phyloP scores from a whole-genome alignment of 352 stramenopile species.

The Globisporangium irregulare region DNA sequence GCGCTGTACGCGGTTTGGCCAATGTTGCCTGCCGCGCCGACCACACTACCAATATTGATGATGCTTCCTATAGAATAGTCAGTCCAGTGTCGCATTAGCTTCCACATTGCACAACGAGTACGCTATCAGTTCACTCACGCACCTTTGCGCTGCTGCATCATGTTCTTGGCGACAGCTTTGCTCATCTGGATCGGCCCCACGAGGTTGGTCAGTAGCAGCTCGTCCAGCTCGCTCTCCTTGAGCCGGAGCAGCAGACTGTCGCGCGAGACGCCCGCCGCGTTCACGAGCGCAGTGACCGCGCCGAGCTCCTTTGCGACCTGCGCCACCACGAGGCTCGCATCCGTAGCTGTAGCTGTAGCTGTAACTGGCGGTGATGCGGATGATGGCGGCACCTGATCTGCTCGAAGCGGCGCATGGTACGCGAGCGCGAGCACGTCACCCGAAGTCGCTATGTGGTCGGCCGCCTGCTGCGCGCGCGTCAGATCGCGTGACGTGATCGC shows the following conservation, averaged over 20 bases:
- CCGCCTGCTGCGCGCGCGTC: slow-evolving; percentile 47
- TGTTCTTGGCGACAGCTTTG: slow-evolving; percentile 71
- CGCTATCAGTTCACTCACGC: not conserved
- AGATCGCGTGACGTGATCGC: slow-evolving; percentile 70
- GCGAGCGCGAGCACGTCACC: slow-evolving; percentile 45
- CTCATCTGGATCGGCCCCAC: slow-evolving; percentile 68
- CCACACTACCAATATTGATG: slow-evolving; percentile 84
- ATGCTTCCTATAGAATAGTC: slow-evolving; percentile 41
- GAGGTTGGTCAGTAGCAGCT: slow-evolving; percentile 74
- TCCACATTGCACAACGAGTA: not conserved
- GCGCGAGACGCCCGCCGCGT: slow-evolving; percentile 64
- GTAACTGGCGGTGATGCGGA: not conserved
- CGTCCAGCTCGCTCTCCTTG: slow-evolving; percentile 53
- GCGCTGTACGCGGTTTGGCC: slow-evolving; percentile 82
- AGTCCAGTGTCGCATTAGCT: not conserved
- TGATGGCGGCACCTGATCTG: not conserved
- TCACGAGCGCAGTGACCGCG: slow-evolving; percentile 59
- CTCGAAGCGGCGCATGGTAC: slow-evolving; percentile 48
- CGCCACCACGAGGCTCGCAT: slow-evolving; percentile 37
- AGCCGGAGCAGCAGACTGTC: slow-evolving; percentile 74
- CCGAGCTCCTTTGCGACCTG: slow-evolving; percentile 42
- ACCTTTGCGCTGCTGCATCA: slow-evolving; percentile 67
- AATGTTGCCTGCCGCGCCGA: slow-evolving; percentile 67
- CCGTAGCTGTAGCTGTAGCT: slow-evolving; percentile 3
- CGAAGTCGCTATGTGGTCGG: slow-evolving; percentile 31